Percentiles rank a stretch among this genome's conserved stretches.
These are phyloP conservation scores for Leccinum sublutescens DNA, from an alignment of 768 basidiomycete genomes.

Conservation along the genomic window DNA sequence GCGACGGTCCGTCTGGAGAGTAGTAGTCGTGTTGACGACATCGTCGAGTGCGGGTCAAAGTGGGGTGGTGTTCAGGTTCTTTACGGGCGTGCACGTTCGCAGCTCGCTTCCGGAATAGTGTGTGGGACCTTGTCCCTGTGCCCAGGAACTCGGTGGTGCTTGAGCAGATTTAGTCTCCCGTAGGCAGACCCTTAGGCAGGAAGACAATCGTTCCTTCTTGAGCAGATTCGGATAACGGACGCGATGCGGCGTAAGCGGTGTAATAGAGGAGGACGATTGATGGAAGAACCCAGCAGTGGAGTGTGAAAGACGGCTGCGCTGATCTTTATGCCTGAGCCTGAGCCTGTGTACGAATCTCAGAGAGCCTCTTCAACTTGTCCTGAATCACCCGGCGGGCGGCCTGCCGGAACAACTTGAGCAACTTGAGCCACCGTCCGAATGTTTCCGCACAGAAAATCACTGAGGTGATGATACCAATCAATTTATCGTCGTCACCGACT, in stretches of 20 bases:
- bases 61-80: neutral
- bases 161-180: neutral
- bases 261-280: neutral
- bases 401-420: neutral
- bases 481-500: neutral
- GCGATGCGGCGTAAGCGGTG: neutral
- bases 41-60: neutral
- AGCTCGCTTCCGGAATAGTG: neutral
- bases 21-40: constrained; percentile 26
- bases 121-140: neutral
- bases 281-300: neutral
- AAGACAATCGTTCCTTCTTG: too few relatives aligned
- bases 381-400: neutral
- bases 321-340: neutral
- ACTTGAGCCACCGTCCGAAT: too few relatives aligned
- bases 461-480: too few relatives aligned
- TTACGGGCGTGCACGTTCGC: neutral
- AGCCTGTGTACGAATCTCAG: neutral
- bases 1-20: constrained; percentile 59
- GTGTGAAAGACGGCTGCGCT: too few relatives aligned
- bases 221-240: neutral
- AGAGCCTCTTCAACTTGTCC: neutral
- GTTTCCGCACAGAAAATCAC: too few relatives aligned
- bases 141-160: neutral
- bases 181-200: too few relatives aligned